Percentiles rank a stretch among this genome's conserved stretches.
Evolutionary conservation across 164 flowering plant genomes (phyloP).

Genomic region (Warburgia ugandensis): DNA sequence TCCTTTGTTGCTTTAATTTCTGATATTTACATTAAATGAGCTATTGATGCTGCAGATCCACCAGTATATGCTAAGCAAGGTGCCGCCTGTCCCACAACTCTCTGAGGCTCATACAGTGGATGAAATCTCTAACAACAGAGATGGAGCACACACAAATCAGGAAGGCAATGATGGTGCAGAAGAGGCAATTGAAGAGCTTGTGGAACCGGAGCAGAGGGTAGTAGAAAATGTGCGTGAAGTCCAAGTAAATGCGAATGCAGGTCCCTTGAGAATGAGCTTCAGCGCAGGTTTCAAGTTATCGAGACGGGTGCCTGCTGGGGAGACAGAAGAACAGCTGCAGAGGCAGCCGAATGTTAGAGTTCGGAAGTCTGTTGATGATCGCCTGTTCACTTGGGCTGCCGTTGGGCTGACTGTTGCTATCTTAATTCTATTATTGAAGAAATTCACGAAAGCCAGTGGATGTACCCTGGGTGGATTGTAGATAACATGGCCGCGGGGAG

Average conservation of each 20-base stretch:
- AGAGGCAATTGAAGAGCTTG: slow-evolving; percentile 18
- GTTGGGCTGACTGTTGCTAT: slow-evolving; percentile 79
- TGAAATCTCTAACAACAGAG: slow-evolving; percentile 20
- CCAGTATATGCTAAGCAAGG: slow-evolving; percentile 85
- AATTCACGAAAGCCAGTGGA: slow-evolving; percentile 68
- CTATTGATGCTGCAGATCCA: slow-evolving; percentile 50
- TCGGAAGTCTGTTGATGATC: slow-evolving; percentile 58
- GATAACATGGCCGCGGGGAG: too few relatives aligned
- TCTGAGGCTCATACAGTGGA: slow-evolving; percentile 22
- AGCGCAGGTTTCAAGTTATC: slow-evolving; percentile 23
- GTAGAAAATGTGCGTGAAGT: slow-evolving; percentile 40
- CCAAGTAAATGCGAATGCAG: slow-evolving; percentile 36
- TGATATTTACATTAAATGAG: not conserved
- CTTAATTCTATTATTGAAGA: slow-evolving; percentile 62
- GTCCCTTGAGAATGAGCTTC: slow-evolving; percentile 25
- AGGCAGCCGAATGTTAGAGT: slow-evolving; percentile 30
- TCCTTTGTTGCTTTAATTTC: not conserved
- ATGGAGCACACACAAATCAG: slow-evolving; percentile 23
- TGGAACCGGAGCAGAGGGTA: slow-evolving; percentile 19
- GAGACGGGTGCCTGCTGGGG: slow-evolving; percentile 25
- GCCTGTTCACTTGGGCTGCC: slow-evolving; percentile 86
- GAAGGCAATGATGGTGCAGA: slow-evolving; percentile 13
- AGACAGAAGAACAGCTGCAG: slow-evolving; percentile 24
- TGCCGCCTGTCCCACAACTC: slow-evolving; percentile 58
- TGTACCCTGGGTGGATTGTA: too few relatives aligned